Base-by-base conservation (phyloP, 352 stramenopile genomes). In the Peronospora farinosa region DNA sequence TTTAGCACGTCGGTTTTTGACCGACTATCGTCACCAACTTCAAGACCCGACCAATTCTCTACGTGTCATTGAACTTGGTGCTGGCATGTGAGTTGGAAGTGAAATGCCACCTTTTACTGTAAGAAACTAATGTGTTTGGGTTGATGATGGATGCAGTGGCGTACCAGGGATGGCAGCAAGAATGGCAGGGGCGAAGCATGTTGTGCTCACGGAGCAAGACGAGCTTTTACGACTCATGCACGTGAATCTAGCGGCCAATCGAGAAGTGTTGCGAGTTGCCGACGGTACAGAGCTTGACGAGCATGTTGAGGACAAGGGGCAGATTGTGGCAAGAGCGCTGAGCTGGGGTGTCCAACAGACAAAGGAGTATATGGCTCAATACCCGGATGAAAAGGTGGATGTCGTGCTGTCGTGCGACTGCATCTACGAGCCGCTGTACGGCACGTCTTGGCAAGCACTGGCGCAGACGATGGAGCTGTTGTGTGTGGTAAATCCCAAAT, bases 381-480 rank as follows among this genome's bases (percentile, higher is more conserved):
- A 75, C 49, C 41, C 48, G 0, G 47, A 69, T 17, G 76, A 86
- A 33, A 59, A 63, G 15, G 86, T 97, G 59, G 88, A 97, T 48
- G 67, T 97, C 33, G 84, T 97, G 40, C 63, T 98, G 5, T 95
- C 92, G 43, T 98, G 90, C 57, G 92, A 98, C 68, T 97, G 90
- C 70, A 88, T 98, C 42, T 98, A 96, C 66, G 83, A 97, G 65
- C 89, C 88, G 36, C 69, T 98, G 19, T 98, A 98, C 61, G 92
- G 92, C 47, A 73, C 87, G 48, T 92, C 80, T 11, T 98, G 89
- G 89, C 67, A 81, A 38, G 65, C 67, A 11, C 57, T 98, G 27
- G 87, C 86, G 15, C 74, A 95, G 58, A 89, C 83, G 1, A 95
- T 97, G 72, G 76, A 94, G 52, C 63, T 79, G 7, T 31, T 95